Conservation (phyloP, 1,284 basidiomycete genomes). For the Trichosporon sp. region DNA sequence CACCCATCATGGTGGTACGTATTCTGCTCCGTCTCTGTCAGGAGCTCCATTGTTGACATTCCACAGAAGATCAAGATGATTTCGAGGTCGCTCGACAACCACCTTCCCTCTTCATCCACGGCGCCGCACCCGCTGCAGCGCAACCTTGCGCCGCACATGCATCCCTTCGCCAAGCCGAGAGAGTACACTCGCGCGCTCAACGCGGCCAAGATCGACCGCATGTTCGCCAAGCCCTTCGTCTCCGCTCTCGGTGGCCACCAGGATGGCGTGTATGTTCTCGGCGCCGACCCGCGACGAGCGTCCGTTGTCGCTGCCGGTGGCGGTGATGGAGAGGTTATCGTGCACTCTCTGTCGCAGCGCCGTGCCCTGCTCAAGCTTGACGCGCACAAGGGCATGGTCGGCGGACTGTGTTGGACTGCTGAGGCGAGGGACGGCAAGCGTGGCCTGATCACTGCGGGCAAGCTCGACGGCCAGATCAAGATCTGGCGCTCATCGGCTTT, state of each 20-base stretch:
- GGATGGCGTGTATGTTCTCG: slow-evolving; percentile 88
- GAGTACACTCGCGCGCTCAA: slow-evolving; percentile 92
- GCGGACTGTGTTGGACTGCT: slow-evolving; percentile 55
- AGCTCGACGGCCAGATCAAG: slow-evolving; percentile 81
- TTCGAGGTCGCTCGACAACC: slow-evolving; percentile 48
- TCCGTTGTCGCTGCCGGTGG: slow-evolving; percentile 85
- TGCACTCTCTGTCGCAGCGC: slow-evolving; percentile 76
- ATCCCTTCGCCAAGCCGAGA: slow-evolving; percentile 86
- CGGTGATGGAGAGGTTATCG: slow-evolving; percentile 89
- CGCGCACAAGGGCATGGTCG: slow-evolving; percentile 89
- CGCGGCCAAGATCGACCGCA: slow-evolving; percentile 91
- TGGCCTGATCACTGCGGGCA: slow-evolving; percentile 77
- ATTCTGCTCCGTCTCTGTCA: background rate
- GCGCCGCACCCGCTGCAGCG: slow-evolving; percentile 64
- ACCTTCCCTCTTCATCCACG: slow-evolving; percentile 46
- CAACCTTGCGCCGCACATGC: slow-evolving; percentile 88
- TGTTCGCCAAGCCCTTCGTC: slow-evolving; percentile 96
- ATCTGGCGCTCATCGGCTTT: slow-evolving; percentile 64
- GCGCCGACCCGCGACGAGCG: slow-evolving; percentile 69
- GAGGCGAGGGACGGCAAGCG: slow-evolving; percentile 53
- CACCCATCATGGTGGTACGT: background rate
- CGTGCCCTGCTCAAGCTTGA: slow-evolving; percentile 62
- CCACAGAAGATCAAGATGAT: slow-evolving; percentile 50
- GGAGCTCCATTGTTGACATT: background rate
- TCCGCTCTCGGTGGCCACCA: slow-evolving; percentile 85